Evolutionary conservation across 495 filamentous ascomycete genomes (phyloP).

Genomic region (Tuber calosporum): DNA sequence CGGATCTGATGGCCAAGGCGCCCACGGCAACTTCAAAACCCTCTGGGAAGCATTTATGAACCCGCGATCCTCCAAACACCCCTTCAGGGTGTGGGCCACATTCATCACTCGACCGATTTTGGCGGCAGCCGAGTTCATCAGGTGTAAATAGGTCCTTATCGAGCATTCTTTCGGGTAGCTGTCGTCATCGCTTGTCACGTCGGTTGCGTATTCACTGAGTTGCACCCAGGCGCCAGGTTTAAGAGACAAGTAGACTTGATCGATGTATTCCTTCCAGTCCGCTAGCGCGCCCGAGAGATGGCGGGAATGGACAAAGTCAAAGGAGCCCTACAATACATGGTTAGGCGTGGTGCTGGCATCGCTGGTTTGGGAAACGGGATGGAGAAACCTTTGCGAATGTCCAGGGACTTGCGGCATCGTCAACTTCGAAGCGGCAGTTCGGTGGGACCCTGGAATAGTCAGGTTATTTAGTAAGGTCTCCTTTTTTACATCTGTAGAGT

Average conservation of each 20-base stretch:
- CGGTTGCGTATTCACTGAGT: slow-evolving; percentile 35
- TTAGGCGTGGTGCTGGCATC: neutral
- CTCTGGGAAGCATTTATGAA: slow-evolving; percentile 56
- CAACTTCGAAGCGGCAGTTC: slow-evolving; percentile 51
- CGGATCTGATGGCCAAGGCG: slow-evolving; percentile 54
- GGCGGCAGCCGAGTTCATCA: slow-evolving; percentile 47
- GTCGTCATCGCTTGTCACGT: slow-evolving; percentile 50
- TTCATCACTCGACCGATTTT: slow-evolving; percentile 48
- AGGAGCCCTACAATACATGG: slow-evolving; percentile 37
- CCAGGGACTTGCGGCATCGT: slow-evolving; percentile 50
- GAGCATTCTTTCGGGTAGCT: slow-evolving; percentile 48
- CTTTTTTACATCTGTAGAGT: neutral
- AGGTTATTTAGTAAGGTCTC: neutral
- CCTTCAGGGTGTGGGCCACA: slow-evolving; percentile 45
- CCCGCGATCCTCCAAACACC: slow-evolving; percentile 49
- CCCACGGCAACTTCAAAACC: slow-evolving; percentile 51
- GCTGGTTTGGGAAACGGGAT: neutral
- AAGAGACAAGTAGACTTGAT: slow-evolving; percentile 19
- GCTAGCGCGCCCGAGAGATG: slow-evolving; percentile 51
- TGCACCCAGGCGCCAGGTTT: slow-evolving; percentile 19
- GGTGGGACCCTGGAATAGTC: slow-evolving; percentile 40
- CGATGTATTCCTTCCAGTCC: slow-evolving; percentile 50
- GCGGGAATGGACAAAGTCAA: slow-evolving; percentile 60
- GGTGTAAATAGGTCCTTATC: slow-evolving; percentile 48
- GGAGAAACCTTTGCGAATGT: slow-evolving; percentile 42